Base-by-base conservation (phyloP, 345 rosid genomes). In the Sonneratia alba region DNA sequence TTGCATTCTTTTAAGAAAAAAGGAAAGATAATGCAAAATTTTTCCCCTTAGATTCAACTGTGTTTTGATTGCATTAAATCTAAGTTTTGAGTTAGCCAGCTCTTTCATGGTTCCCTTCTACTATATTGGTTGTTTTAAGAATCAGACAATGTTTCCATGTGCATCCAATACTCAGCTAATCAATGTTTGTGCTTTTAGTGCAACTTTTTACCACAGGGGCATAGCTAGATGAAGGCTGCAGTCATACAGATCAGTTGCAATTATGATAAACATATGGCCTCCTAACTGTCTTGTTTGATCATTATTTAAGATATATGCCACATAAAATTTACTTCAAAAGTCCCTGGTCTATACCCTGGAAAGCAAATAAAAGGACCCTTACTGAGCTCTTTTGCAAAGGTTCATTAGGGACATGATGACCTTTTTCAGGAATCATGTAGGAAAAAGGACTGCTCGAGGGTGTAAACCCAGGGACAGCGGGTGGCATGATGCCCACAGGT, bases 381-480 rank as follows among this genome's bases (percentile, higher is more conserved):
- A 79, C 85, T n/a, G 13, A 53, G 72, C 70, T 62, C 55, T 53
- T 75, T 38, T 71, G 72, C n/a, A 67, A 70, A 70, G 59, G 75
- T 68, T 71, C 71, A n/a, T 49, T 37, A 53, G 77, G 67, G 63
- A 68, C 57, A 34, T 71, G 65, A 27, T 13, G 59, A 71, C 68
- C 76, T 34, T 66, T 71, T 67, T 73, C 83, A 15, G 83, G 48
- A 69, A 69, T 65, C n/a, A 24, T 73, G 38, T 73, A 71, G 2
- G 77, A 73, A 74, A 74, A 80, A 13, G 77, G 66, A 18, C 71
- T 47, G 67, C 74, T 70, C 34, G 75, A 68, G 40, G 70, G 59
- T 53, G 38, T 13, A 61, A 66, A 55, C 38, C 75, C 79, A 70
- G 77, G 74, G 68, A 63, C 72, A 6, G 72, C 73, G 22, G 72